Base-by-base conservation (phyloP, 306 rosid species). In the Lupinus albus region DNA sequence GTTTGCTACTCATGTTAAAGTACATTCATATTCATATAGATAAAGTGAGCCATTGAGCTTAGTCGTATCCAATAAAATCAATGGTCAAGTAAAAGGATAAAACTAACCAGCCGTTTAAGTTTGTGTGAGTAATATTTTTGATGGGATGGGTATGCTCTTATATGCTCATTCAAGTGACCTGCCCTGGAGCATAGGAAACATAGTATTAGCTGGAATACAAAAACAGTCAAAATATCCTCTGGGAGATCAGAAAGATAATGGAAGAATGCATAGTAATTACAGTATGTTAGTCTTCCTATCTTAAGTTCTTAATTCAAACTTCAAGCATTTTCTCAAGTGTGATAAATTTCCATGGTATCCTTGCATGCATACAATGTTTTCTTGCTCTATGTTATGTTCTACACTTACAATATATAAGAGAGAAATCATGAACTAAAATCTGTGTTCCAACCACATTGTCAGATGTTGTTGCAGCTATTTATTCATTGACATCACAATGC, bases 81-180 rank as follows among this genome's bases (percentile, higher is more conserved):
- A 21, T 16, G 58, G 53, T 16, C 38, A 57, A 13, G 71, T 33
- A 72, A 51, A 71, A 49, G 17, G 61, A 39, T 44, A 54, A 73
- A 16, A 84, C 95, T 74, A 67, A 86, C 97, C 76, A 88, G 85
- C 58, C 93, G 91, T 72, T 80, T 81, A 74, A 91, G 85, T 71
- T 88, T 91, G 79, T 91, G 97, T 18, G 97, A 91, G 79, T 86
- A 91, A 80, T 73, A 83, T 61, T 72, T 85, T 71, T 65, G 82
- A 83, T 91, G 97, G 13, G 91, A 84, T 44, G 85, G 77, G 68
- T 86, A 79, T 32, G 73, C 38, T 47, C 51, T 79, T 79, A 91
- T 81, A 79, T 91, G 97, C 87, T 84, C 89, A 48, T 74, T 68
- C 88, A 91, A 75, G 81, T 91, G 97, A 39, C 97, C 96, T 76